Base-by-base conservation (phyloP, 257 asterid genomes). In the Ophiorrhiza pumila region DNA sequence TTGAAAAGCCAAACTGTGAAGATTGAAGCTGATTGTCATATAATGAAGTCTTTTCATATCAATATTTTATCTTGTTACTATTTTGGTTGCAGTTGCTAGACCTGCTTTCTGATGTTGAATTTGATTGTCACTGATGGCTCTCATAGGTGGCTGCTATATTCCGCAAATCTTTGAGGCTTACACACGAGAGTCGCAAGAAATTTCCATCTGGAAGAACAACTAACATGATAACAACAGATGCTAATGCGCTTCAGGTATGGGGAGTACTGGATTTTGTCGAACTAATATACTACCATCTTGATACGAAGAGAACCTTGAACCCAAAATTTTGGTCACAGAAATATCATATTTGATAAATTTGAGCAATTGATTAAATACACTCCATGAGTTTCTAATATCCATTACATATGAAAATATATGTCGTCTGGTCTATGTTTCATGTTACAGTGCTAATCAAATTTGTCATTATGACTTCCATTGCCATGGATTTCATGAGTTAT, bases 161-260 rank as follows among this genome's bases (percentile, higher is more conserved):
- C 75, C 89, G 88, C 49, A 90, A 92, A 77, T 82, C 98, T 72
- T 79, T 92, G 63, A 82, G 96, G 76, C 87, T 92, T 69, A 88
- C 92, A n/a, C 96, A 87, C 78, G 98, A 92, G 74, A 81, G 86
- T 62, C 92, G 89, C 68, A 90, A 90, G 82, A 76, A 78, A 43
- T 92, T 92, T 70, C 85, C 92, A 72, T 87, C 92, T 62, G 98
- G 98, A 72, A 92, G 83, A 80, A 85, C 88, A 72, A 92, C 96
- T 52, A 92, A 92, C 75, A 81, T 92, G 93, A 90, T 92, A 81
- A 88, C 96, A 32, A 87, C 98, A 27, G 98, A 92, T 88, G 96
- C 98, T 72, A 86, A 87, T 80, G 87, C 89, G 53, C 96, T 92
- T 67, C 98, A 92, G 96, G 98, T 90, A 84, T 49, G 10, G 20